A percentile compares a stretch with the other conserved stretches of the same genome.
Conservation (phyloP, 106 monocot species). For the Apostasia ramifera region DNA sequence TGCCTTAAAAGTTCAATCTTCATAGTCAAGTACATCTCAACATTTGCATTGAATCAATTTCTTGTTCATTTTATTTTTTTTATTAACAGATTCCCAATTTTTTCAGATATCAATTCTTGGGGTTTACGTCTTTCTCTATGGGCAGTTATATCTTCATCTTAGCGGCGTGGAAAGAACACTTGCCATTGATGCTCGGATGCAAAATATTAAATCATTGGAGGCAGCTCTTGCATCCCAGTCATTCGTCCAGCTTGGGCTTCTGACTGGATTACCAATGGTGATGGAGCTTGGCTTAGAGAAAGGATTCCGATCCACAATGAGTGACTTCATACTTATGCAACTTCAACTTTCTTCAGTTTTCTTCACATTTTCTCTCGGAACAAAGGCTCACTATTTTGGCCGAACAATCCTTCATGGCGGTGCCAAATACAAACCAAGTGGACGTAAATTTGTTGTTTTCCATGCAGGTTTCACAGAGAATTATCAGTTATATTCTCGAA, state of each 20-base stretch:
- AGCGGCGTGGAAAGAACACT: slow-evolving; percentile 61
- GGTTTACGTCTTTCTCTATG: slow-evolving; percentile 70
- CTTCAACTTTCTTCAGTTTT: slow-evolving; percentile 66
- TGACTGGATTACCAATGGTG: slow-evolving; percentile 77
- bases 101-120: slow-evolving; percentile 63
- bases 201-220: slow-evolving; percentile 64
- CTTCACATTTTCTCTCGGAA: slow-evolving; percentile 87
- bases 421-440: slow-evolving; percentile 65
- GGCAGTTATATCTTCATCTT: slow-evolving; percentile 63
- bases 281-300: slow-evolving; percentile 79
- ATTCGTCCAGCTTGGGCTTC: slow-evolving; percentile 68
- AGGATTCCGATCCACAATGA: slow-evolving; percentile 53
- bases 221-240: slow-evolving; percentile 75
- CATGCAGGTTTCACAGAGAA: slow-evolving; percentile 83
- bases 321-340: slow-evolving; percentile 81
- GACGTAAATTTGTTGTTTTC: slow-evolving; percentile 72
- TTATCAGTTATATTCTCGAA: slow-evolving; percentile 79
- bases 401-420: slow-evolving; percentile 79
- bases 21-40: no score
- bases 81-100: not conserved
- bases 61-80: no score
- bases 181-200: slow-evolving; percentile 25
- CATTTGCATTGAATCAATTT: no score
- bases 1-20: no score
- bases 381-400: slow-evolving; percentile 71